These are phyloP conservation scores for Suhomyces sp. DNA, from an alignment of 805 yeast species.

Conservation along the genomic window DNA sequence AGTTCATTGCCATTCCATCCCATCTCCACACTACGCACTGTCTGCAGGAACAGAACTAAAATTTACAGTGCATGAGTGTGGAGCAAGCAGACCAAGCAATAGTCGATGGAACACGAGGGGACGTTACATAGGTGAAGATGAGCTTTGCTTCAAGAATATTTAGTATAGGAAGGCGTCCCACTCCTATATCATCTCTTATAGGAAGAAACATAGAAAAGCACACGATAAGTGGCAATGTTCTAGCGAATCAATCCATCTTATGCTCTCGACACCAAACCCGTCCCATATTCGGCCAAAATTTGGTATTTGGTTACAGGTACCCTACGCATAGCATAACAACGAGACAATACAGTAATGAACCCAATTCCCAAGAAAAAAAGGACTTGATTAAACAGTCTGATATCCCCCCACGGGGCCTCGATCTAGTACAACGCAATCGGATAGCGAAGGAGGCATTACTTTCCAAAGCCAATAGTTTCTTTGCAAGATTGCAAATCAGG, in stretches of 20 bases:
- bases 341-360: neutral
- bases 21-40: neutral
- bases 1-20: neutral
- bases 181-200: neutral
- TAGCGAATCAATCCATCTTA: neutral
- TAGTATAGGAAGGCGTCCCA: neutral
- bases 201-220: neutral
- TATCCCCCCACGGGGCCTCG: conserved; percentile 3
- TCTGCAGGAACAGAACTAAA: neutral
- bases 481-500: conserved; percentile 31
- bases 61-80: neutral
- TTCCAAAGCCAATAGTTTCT: conserved; percentile 26
- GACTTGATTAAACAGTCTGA: neutral
- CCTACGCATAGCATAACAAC: neutral
- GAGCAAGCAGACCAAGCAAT: neutral
- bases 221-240: neutral
- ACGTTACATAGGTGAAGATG: neutral
- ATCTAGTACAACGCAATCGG: conserved; percentile 8
- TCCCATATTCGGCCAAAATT: neutral
- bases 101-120: neutral
- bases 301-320: neutral
- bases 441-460: conserved; percentile 22
- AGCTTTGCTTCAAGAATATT: neutral
- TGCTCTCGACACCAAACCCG: neutral
- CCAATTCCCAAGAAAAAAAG: neutral